Evolutionary conservation across 2,329 filamentous ascomycete genomes (phyloP), one percentile per base, ranked within the genome.

Genomic region (Eurotiales sp.): DNA sequence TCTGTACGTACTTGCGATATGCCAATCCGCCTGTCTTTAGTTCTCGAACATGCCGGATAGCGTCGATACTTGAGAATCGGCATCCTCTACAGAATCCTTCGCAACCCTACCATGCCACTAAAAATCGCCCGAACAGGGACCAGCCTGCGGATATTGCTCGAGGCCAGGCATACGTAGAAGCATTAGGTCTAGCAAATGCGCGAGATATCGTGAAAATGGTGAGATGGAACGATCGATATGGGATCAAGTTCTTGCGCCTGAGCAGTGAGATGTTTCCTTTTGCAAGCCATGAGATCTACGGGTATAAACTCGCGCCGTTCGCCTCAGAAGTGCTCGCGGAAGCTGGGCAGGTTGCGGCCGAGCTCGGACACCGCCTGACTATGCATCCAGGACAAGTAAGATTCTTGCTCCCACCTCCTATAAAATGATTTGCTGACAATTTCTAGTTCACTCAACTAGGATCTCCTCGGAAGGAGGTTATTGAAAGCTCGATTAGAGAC

Each of bases 201-300:
- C 79, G 82, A 36, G 92, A 97, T 60, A 82, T 96, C 27, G 72
- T 80, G 52, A 95, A 95, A 68, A 89, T 96, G 82, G 63, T 96
- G 8, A 80, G 83, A 1, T 97, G 92, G 92, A 96, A 97, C 63
- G 86, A 95, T 57, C 87, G 83, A 59, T 96, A 92, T 58, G 85
- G 86, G 34, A 97, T 97, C 70, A 91, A 84, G 59, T 96, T 97
- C 67, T 83, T 97, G 81, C 83, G 92, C 1, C 76, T 97, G 17
- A 95, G 89, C 59, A 95, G 89, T 50, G 92, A 96, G 60, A 96
- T 96, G 88, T 97, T 97, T 58, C 92, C 92, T 0, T 96, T 96
- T 66, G 92, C 92, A 1, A 95, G 88, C 57, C 92, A 97, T 62
- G 79, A 81, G 21, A 86, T 89, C 55, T 86, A 95, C 58, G 92